Percentiles rank a stretch among this genome's conserved stretches.
Evolutionary conservation across 768 basidiomycete species (phyloP).

Genomic region (Podaxis rugospora): DNA sequence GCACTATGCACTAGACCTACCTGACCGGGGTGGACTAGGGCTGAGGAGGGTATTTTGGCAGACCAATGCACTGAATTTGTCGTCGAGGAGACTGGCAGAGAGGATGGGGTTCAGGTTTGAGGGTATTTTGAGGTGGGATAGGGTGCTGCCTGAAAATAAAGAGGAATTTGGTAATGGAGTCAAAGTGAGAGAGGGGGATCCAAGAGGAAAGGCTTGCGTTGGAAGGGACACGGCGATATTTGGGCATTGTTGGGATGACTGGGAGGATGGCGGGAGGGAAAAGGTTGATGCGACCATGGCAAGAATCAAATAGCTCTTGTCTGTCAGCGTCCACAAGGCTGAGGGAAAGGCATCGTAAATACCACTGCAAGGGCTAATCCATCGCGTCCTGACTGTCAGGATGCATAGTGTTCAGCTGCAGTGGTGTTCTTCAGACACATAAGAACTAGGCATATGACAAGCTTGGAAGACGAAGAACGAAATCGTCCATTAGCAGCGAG

Average conservation of each 20-base stretch:
- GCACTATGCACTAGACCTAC: conserved; percentile 37
- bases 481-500: too few relatives aligned
- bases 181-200: conserved; percentile 28
- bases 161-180: conserved; percentile 31
- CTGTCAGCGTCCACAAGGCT: not conserved
- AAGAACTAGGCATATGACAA: too few relatives aligned
- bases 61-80: conserved; percentile 41
- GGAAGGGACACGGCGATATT: conserved; percentile 43
- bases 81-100: conserved; percentile 47
- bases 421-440: too few relatives aligned
- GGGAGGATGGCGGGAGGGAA: conserved; percentile 37
- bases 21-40: conserved; percentile 40
- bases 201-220: conserved; percentile 15
- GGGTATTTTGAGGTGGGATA: conserved; percentile 49
- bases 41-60: conserved; percentile 63
- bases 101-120: conserved; percentile 59
- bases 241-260: conserved; percentile 52
- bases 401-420: too few relatives aligned
- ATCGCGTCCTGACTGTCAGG: too few relatives aligned
- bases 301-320: conserved; percentile 12
- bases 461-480: too few relatives aligned
- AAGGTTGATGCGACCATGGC: conserved; percentile 26
- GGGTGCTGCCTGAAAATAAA: conserved; percentile 38
- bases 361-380: too few relatives aligned
- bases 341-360: too few relatives aligned